Percentiles rank a stretch among this genome's conserved stretches.
These are phyloP conservation scores for Flaveria floridana DNA, from an alignment of 140 eudicot species.

Conservation along the genomic window DNA sequence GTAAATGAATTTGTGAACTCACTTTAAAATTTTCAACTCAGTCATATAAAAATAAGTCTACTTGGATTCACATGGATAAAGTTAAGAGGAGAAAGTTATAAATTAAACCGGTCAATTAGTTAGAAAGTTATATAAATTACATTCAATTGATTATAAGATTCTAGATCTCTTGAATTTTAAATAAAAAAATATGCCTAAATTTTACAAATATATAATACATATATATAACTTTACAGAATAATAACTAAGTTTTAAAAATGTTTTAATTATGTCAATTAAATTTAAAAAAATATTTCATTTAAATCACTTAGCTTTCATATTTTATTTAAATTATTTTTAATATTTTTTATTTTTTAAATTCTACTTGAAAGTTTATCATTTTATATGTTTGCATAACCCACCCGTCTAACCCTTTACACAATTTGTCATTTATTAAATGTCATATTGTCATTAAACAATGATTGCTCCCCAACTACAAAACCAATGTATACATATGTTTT, in stretches of 20 bases:
- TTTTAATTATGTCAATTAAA: too few relatives aligned
- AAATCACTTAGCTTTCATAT: too few relatives aligned
- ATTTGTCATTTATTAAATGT: not conserved
- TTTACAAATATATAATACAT: not conserved
- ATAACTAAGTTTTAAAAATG: too few relatives aligned
- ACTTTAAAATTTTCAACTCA: not conserved
- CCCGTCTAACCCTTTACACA: not conserved
- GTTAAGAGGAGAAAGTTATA: not conserved
- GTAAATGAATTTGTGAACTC: conserved; percentile 11
- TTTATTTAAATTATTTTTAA: too few relatives aligned
- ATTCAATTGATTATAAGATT: too few relatives aligned
- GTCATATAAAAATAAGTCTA: not conserved
- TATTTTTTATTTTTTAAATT: too few relatives aligned
- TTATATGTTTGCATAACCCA: not conserved
- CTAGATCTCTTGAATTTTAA: too few relatives aligned
- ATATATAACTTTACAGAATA: too few relatives aligned
- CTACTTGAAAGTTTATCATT: not conserved
- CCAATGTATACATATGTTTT: conserved; percentile 15
- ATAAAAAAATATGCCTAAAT: not conserved
- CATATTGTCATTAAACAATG: conserved; percentile 23
- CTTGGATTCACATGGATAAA: not conserved
- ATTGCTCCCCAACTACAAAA: conserved; percentile 28
- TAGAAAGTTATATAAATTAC: not conserved
- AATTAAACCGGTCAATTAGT: not conserved
- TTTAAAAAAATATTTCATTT: too few relatives aligned